A percentile compares a stretch with the other conserved stretches of the same genome.
phyloP scores from a whole-genome alignment of 768 basidiomycete genomes.

The Leucocoprinus birnbaumii region DNA sequence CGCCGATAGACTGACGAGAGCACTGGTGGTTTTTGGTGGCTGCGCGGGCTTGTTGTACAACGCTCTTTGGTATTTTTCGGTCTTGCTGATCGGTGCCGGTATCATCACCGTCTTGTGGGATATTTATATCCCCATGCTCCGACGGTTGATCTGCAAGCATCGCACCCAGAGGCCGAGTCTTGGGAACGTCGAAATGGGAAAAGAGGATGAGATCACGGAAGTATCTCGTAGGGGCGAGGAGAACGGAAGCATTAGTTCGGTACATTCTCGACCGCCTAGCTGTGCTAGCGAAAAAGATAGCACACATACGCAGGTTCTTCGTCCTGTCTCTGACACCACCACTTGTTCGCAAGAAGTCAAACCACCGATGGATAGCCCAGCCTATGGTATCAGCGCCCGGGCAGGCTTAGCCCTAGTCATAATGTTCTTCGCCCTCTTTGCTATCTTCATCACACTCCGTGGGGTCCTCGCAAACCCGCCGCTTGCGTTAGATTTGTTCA shows the following conservation, averaged over 20 bases:
- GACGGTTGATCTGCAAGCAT: neutral
- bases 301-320: slow-evolving; percentile 4
- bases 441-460: slow-evolving; percentile 26
- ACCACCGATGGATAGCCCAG: slow-evolving; percentile 18
- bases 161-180: neutral
- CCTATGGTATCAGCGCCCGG: slow-evolving; percentile 24
- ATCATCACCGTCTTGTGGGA: slow-evolving; percentile 38
- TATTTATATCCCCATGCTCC: slow-evolving; percentile 14
- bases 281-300: neutral
- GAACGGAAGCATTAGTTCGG: slow-evolving; percentile 7
- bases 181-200: neutral
- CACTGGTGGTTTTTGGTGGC: slow-evolving; percentile 39
- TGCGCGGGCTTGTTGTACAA: slow-evolving; percentile 47
- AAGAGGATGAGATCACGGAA: slow-evolving; percentile 1
- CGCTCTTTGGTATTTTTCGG: slow-evolving; percentile 50
- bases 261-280: slow-evolving; percentile 1
- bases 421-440: slow-evolving; percentile 24
- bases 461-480: slow-evolving; percentile 21
- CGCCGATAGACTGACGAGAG: slow-evolving; percentile 40
- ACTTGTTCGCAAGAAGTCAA: slow-evolving; percentile 1
- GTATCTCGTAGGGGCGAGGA: neutral
- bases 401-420: slow-evolving; percentile 21
- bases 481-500: slow-evolving; percentile 34
- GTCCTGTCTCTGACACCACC: neutral
- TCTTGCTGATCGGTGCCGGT: slow-evolving; percentile 40